Evolutionary conservation across 2,329 filamentous ascomycete genomes (phyloP).

Genomic region (Cercospora citrullina): DNA sequence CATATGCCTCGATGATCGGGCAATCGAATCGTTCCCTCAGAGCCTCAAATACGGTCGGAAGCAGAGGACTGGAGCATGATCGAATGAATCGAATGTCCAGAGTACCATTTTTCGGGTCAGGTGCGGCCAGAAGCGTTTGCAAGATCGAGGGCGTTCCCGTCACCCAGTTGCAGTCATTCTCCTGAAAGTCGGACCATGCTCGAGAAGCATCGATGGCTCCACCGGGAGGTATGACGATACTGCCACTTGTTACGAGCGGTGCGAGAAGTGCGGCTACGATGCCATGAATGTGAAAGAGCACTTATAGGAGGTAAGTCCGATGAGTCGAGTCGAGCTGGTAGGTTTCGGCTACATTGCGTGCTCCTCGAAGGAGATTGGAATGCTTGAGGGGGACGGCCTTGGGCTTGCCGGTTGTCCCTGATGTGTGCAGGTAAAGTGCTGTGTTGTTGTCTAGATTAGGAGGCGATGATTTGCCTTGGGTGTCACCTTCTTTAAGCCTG

Average conservation of each 20-base stretch:
- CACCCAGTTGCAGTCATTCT: conserved; percentile 80
- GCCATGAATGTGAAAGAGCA: conserved; percentile 87
- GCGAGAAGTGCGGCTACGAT: conserved; percentile 78
- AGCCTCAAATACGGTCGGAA: conserved; percentile 75
- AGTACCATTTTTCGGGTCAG: conserved; percentile 62
- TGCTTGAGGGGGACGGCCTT: conserved; percentile 83
- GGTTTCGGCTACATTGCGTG: conserved; percentile 74
- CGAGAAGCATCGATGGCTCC: conserved; percentile 67
- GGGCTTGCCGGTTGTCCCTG: conserved; percentile 78
- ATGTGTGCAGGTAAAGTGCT: conserved; percentile 62
- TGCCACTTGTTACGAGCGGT: conserved; percentile 71
- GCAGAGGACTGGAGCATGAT: conserved; percentile 82
- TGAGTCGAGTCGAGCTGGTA: conserved; percentile 70
- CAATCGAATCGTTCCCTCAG: conserved; percentile 70
- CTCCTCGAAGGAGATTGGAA: conserved; percentile 74
- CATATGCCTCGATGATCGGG: conserved; percentile 83
- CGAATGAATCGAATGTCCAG: conserved; percentile 82
- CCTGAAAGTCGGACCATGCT: conserved; percentile 76
- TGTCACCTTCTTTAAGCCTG: background rate
- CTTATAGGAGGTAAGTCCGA: conserved; percentile 83
- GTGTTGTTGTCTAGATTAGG: background rate
- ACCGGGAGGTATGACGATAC: conserved; percentile 68
- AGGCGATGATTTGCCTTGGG: background rate
- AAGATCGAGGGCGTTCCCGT: conserved; percentile 80
- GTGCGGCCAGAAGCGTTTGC: conserved; percentile 69